Evolutionary conservation across 495 filamentous ascomycete genomes (phyloP), one percentile per base, ranked within the genome.

Genomic region (Talaromyces liani): DNA sequence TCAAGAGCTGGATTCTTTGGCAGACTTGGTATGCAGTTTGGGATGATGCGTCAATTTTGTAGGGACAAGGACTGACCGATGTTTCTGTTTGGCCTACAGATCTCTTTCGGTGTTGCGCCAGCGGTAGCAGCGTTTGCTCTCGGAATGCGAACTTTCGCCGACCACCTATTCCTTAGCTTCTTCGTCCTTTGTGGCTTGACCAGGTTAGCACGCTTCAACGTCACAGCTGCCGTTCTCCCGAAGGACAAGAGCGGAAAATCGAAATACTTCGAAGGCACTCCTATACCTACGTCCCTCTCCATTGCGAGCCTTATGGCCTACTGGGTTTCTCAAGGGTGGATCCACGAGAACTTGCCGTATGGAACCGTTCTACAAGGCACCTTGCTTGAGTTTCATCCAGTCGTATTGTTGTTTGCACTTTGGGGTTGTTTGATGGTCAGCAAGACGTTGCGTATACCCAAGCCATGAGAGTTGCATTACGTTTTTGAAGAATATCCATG

Each of bases 171-270:
- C 65, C 87, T 98, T 20, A 79, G 90, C 20, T 89, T 92, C 74
- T 98, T 98, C 75, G 91, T 98, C 47, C 90, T 98, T 59, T 95
- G 92, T 77, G 94, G 95, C 36, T 83, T 98, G 60, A 95, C 93
- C 12, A 90, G 94, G 24, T 84, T 98, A 24, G 94, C 94, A 33
- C 88, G 94, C 65, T 98, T 98, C 84, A 98, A 98, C 74, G 94
- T 98, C 51, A 98, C 95, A 2, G 93, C 91, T 9, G 80, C 85
- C 45, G 84, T 84, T 62, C 82, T 98, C 14, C 94, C 94, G 55
- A 97, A 97, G 78, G 95, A 98, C 69, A 87, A 85, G 49, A 86
- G 80, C 7, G 94, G 94, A 55, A 98, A 98, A 78, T 90, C 88
- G 25, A 84, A 87, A 70, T 98, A 96, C 73, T 98, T 98, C 67